Percentiles rank a stretch among this genome's conserved stretches.
Evolutionary conservation across 305 asterid species (phyloP).

Genomic region (Fraxinus latifolia): DNA sequence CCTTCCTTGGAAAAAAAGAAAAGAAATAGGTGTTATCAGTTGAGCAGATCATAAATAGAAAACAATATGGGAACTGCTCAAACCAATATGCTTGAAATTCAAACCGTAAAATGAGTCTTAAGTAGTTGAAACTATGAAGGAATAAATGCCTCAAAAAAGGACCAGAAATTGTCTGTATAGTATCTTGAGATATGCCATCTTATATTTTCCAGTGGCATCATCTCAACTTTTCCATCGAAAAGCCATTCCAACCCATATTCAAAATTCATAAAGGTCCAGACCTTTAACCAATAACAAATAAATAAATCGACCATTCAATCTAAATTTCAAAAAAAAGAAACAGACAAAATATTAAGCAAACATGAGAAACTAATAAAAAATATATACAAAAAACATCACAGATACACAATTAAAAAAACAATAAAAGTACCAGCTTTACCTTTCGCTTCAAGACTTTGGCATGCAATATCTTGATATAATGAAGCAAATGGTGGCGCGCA

Average conservation of each 20-base stretch:
- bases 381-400: neutral
- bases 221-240: neutral
- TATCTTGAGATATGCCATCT: neutral
- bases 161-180: neutral
- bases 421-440: neutral
- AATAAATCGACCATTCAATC: neutral
- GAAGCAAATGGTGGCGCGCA: neutral
- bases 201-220: neutral
- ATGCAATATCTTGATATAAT: neutral
- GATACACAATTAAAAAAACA: neutral
- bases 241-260: neutral
- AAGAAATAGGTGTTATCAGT: neutral
- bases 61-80: neutral
- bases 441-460: conserved; percentile 2
- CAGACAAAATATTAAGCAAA: neutral
- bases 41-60: neutral
- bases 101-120: neutral
- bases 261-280: neutral
- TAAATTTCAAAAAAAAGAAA: neutral
- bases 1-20: neutral
- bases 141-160: neutral
- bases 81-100: neutral
- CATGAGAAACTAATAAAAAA: neutral
- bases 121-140: neutral
- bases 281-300: neutral